Conservation (phyloP, 345 rosid genomes). For the Geranium brycei region DNA sequence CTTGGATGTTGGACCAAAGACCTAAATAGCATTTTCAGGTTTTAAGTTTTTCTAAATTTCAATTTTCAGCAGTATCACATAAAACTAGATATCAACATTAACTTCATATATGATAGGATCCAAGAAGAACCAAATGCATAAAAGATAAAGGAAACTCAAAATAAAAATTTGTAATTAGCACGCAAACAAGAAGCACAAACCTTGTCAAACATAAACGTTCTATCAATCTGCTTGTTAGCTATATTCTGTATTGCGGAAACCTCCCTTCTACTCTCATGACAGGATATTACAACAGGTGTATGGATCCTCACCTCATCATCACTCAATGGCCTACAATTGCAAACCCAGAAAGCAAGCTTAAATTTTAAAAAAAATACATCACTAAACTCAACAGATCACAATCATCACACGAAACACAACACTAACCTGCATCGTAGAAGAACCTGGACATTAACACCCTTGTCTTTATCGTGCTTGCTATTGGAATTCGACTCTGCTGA, state of each 20-base stretch:
- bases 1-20: slow-evolving; percentile 88
- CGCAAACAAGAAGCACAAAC: slow-evolving; percentile 17
- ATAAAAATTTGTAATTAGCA: no score
- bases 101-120: no score
- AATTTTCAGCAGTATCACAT: no score
- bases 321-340: slow-evolving; percentile 59
- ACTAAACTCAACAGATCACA: background rate
- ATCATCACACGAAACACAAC: background rate
- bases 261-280: slow-evolving; percentile 78
- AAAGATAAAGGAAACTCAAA: no score
- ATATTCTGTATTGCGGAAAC: slow-evolving; percentile 76
- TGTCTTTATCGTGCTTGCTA: slow-evolving; percentile 63
- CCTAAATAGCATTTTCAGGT: slow-evolving; percentile 24
- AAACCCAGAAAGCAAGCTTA: background rate
- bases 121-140: no score
- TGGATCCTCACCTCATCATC: slow-evolving; percentile 71
- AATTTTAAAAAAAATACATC: no score
- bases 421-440: slow-evolving; percentile 87
- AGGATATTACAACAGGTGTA: slow-evolving; percentile 86
- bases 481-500: slow-evolving; percentile 56
- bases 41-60: no score
- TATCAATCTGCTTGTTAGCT: slow-evolving; percentile 92
- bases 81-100: no score
- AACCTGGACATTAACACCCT: slow-evolving; percentile 96
- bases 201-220: slow-evolving; percentile 89